Evolutionary conservation across 306 rosid species (phyloP).

Genomic region (Vicia faba): DNA sequence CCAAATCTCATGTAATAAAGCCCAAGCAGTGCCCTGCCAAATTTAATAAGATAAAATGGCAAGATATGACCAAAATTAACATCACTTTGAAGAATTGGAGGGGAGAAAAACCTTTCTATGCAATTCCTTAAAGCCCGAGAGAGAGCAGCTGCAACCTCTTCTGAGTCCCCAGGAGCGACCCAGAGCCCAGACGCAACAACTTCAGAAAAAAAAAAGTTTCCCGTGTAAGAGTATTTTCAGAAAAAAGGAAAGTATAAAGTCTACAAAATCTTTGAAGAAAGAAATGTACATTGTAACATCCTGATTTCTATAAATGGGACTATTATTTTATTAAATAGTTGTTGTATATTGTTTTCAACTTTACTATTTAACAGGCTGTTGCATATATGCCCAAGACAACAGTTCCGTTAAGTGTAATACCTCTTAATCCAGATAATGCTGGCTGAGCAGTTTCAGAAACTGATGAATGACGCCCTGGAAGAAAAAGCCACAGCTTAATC

Average conservation of each 20-base stretch:
- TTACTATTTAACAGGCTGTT: neutral
- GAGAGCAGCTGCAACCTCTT: slow-evolving; percentile 93
- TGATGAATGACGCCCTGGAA: slow-evolving; percentile 83
- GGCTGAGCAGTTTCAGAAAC: slow-evolving; percentile 77
- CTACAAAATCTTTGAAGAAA: slow-evolving; percentile 26
- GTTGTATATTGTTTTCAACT: neutral
- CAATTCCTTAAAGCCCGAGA: slow-evolving; percentile 91
- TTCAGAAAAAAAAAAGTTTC: slow-evolving; percentile 43
- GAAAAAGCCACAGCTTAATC: slow-evolving; percentile 96
- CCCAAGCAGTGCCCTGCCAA: slow-evolving; percentile 72
- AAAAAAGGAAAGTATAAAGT: slow-evolving; percentile 18
- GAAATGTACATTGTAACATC: slow-evolving; percentile 18
- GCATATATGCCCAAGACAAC: slow-evolving; percentile 9
- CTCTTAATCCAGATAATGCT: slow-evolving; percentile 78
- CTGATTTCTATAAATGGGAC: neutral
- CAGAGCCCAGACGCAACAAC: slow-evolving; percentile 92
- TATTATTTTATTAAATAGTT: neutral
- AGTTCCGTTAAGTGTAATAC: slow-evolving; percentile 47
- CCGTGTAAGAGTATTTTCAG: slow-evolving; percentile 22
- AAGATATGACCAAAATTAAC: slow-evolving; percentile 39
- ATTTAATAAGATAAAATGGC: slow-evolving; percentile 39
- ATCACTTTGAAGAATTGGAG: slow-evolving; percentile 28
- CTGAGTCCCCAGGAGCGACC: slow-evolving; percentile 97
- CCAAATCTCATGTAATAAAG: slow-evolving; percentile 89
- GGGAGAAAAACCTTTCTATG: slow-evolving; percentile 65